Conservation (phyloP, 495 filamentous ascomycete species). For the Podospora pseudopauciseta region DNA sequence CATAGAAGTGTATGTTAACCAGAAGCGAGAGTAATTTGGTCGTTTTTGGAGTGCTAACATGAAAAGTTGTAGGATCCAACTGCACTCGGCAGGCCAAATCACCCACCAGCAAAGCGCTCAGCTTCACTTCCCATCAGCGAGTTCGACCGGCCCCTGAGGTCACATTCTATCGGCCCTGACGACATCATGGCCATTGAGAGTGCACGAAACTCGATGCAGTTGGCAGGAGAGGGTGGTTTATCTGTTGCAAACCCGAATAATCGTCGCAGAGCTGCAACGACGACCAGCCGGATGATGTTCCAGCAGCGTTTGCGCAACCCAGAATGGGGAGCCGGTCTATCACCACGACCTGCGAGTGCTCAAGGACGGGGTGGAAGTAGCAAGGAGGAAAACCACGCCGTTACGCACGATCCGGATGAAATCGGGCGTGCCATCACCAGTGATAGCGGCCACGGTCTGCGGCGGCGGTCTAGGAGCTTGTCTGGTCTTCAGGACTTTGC, state of each 20-base stretch:
- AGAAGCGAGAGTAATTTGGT: not conserved
- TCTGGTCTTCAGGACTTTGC: constrained; percentile 46
- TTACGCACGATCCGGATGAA: constrained; percentile 39
- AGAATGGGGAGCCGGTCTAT: constrained; percentile 46
- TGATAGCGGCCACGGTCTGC: constrained; percentile 37
- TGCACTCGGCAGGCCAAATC: constrained; percentile 33
- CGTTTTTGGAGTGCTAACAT: not conserved
- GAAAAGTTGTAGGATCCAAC: constrained; percentile 40
- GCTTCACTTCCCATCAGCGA: constrained; percentile 53
- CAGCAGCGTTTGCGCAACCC: constrained; percentile 28
- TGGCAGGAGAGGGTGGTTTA: constrained; percentile 31
- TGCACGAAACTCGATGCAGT: constrained; percentile 45
- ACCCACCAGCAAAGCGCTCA: constrained; percentile 44
- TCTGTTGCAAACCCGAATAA: constrained; percentile 18
- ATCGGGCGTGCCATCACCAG: constrained; percentile 54
- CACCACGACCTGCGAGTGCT: constrained; percentile 52
- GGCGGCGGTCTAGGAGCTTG: constrained; percentile 52
- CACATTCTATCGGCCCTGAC: constrained; percentile 51
- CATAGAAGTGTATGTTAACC: constrained; percentile 45
- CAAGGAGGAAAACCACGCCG: constrained; percentile 16
- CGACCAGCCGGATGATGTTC: constrained; percentile 35
- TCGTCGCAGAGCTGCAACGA: constrained; percentile 33
- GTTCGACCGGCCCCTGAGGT: constrained; percentile 49
- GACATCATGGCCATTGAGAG: constrained; percentile 45
- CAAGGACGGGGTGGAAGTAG: constrained; percentile 43